Conservation (phyloP, 495 filamentous ascomycete genomes). For the Hypomontagnella submonticulosa region DNA sequence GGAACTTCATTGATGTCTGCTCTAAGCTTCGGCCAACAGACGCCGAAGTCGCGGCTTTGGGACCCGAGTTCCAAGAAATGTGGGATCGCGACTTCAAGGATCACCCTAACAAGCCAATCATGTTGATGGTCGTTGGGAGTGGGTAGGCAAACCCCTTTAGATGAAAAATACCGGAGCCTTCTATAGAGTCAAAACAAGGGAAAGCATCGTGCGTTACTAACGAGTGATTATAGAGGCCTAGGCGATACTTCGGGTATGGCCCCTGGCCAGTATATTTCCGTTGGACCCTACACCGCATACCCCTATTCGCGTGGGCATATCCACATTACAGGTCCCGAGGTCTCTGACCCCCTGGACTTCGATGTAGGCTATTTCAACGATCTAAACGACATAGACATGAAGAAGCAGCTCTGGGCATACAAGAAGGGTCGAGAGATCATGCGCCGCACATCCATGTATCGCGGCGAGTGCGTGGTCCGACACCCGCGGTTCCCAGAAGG, state of each 20-base stretch:
- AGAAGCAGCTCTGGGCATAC: conserved; percentile 62
- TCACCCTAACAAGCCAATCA: conserved; percentile 52
- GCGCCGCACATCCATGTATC: conserved; percentile 62
- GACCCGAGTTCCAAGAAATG: conserved; percentile 51
- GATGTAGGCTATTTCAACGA: conserved; percentile 59
- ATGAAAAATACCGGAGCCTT: neutral
- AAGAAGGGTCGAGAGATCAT: conserved; percentile 67
- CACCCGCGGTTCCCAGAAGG: conserved; percentile 64
- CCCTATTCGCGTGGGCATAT: conserved; percentile 67
- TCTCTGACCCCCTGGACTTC: conserved; percentile 52
- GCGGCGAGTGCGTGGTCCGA: conserved; percentile 59
- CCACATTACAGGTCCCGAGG: conserved; percentile 61
- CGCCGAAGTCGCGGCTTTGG: conserved; percentile 53
- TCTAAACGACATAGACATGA: conserved; percentile 53
- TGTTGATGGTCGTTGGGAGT: conserved; percentile 45
- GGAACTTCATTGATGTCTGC: conserved; percentile 60
- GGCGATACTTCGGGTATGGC: conserved; percentile 46
- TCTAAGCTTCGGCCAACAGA: conserved; percentile 57
- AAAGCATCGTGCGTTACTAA: neutral
- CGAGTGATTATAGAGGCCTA: conserved; percentile 22
- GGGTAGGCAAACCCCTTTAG: conserved; percentile 39
- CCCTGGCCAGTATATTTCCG: conserved; percentile 52
- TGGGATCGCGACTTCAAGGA: conserved; percentile 61
- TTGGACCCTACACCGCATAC: conserved; percentile 57
- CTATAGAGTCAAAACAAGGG: neutral